A percentile compares a stretch with the other conserved stretches of the same genome.
phyloP scores from a whole-genome alignment of 768 basidiomycete genomes.

The Suillus hirtellus region DNA sequence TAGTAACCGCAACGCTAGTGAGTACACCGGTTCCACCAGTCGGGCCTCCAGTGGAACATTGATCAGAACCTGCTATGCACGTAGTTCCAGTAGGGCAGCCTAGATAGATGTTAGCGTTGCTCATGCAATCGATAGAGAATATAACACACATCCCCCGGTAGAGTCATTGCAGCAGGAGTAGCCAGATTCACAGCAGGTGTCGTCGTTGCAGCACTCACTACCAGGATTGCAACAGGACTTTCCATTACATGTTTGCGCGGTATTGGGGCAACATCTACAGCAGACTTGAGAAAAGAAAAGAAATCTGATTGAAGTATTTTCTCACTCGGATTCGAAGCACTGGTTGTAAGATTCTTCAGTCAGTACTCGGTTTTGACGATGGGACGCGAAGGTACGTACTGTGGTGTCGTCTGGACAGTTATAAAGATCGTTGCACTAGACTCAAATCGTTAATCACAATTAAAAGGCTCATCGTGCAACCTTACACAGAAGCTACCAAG shows the following conservation, averaged over 20 bases:
- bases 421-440: constrained; percentile 14
- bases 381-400: constrained; percentile 11
- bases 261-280: constrained; percentile 21
- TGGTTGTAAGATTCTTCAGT: constrained; percentile 4
- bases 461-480: background rate
- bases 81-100: constrained; percentile 20
- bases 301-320: background rate
- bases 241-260: constrained; percentile 17
- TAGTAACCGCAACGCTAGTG: background rate
- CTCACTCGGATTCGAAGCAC: constrained; percentile 16
- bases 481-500: constrained; percentile 25
- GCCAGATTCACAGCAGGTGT: constrained; percentile 15
- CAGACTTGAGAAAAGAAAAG: background rate
- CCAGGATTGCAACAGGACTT: constrained; percentile 14
- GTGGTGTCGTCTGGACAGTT: constrained; percentile 20
- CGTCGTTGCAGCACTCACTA: background rate
- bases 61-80: background rate
- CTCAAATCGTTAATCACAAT: background rate
- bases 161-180: constrained; percentile 23
- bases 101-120: background rate
- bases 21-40: background rate
- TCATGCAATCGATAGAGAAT: background rate
- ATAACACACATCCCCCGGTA: constrained; percentile 24
- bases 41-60: background rate
- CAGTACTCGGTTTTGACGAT: background rate